Conservation (phyloP, 108 stramenopile species). For the Seminavis robusta region DNA sequence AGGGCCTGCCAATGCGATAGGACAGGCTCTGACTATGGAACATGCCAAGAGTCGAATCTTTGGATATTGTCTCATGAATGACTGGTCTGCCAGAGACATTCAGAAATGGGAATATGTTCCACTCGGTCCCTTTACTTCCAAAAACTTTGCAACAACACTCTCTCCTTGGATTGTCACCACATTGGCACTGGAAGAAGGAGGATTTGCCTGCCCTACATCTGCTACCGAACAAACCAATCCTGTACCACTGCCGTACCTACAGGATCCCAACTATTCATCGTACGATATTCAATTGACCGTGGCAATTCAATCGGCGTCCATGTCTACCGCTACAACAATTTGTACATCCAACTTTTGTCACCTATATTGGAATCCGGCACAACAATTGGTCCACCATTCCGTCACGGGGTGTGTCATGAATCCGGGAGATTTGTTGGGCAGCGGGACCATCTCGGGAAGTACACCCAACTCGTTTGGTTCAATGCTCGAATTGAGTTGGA, state of each 20-base stretch:
- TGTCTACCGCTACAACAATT: constrained; percentile 36
- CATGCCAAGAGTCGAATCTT: constrained; percentile 86
- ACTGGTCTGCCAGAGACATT: constrained; percentile 89
- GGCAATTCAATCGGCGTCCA: constrained; percentile 40
- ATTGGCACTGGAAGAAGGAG: constrained; percentile 77
- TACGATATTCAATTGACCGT: constrained; percentile 80
- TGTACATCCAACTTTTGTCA: constrained; percentile 71
- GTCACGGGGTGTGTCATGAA: constrained; percentile 87
- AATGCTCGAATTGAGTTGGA: constrained; percentile 90
- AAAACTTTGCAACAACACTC: constrained; percentile 90
- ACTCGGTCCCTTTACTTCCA: constrained; percentile 91
- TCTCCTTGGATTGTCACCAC: constrained; percentile 89
- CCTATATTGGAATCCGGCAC: constrained; percentile 88
- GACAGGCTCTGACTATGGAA: constrained; percentile 43
- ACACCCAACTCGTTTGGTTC: constrained; percentile 65
- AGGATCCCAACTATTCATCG: constrained; percentile 63
- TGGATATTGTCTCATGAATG: constrained; percentile 91
- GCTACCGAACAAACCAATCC: constrained; percentile 58
- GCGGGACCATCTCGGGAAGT: constrained; percentile 83
- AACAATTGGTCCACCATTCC: constrained; percentile 91
- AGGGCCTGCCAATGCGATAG: constrained; percentile 33
- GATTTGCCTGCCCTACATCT: constrained; percentile 52
- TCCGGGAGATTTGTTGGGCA: constrained; percentile 85
- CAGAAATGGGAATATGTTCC: constrained; percentile 95
- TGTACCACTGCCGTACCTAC: constrained; percentile 70